A percentile compares a stretch with the other conserved stretches of the same genome.
Conservation (phyloP, 2,329 filamentous ascomycete species). For the Didymella sp. region DNA sequence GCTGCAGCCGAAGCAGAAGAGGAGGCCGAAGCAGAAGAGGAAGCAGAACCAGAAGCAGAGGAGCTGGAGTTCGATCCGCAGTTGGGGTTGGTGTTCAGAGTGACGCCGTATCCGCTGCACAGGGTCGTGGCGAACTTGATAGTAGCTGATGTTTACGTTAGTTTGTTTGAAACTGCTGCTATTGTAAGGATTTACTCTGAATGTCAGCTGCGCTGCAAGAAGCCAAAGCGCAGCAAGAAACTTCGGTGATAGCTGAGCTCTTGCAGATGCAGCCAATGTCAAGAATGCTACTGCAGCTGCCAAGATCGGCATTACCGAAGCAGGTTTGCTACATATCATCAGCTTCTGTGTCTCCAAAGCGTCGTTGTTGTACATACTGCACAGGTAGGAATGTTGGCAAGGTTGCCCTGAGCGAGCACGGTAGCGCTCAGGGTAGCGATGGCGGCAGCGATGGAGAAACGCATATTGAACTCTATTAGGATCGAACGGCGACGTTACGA, state of each 20-base stretch:
- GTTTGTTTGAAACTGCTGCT: background rate
- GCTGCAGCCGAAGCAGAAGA: constrained; percentile 5
- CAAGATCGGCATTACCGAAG: constrained; percentile 45
- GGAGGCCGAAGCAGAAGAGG: constrained; percentile 4
- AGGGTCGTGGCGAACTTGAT: constrained; percentile 52
- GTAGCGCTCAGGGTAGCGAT: constrained; percentile 36
- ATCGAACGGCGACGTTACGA: background rate
- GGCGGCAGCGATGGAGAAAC: constrained; percentile 33
- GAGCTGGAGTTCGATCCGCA: constrained; percentile 35
- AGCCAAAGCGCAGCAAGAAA: constrained; percentile 55
- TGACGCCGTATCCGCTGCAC: constrained; percentile 50
- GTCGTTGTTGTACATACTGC: constrained; percentile 24
- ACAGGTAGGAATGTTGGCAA: constrained; percentile 38
- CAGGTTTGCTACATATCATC: constrained; percentile 40
- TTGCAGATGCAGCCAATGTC: constrained; percentile 55
- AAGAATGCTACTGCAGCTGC: constrained; percentile 46
- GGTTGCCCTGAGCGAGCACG: constrained; percentile 33
- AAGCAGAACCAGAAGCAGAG: constrained; percentile 17
- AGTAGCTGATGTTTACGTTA: constrained; percentile 42
- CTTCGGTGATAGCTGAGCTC: constrained; percentile 44
- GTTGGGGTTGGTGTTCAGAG: constrained; percentile 49
- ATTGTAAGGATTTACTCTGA: constrained; percentile 19
- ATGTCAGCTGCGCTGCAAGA: constrained; percentile 49
- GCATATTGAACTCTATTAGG: constrained; percentile 29
- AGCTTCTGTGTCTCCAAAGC: background rate